These are phyloP conservation scores for Coemansia sp. DNA, from an alignment of 192 early-diverging fungal genomes.

Conservation along the genomic window DNA sequence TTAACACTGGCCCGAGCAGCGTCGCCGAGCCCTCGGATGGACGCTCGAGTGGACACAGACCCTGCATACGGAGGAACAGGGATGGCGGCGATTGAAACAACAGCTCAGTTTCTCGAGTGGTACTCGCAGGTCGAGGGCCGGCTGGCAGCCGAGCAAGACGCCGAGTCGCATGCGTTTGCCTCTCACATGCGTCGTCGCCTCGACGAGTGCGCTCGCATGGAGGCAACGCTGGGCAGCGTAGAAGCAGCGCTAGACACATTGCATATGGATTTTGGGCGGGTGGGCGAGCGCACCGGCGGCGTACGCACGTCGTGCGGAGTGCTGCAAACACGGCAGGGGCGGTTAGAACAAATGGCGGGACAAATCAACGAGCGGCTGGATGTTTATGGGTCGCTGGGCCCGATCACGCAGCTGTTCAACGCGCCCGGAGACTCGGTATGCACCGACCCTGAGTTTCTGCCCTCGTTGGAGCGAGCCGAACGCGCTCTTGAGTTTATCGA, in stretches of 20 bases:
- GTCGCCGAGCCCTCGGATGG: background rate
- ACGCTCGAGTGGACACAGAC: background rate
- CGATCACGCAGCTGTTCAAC: slow-evolving; percentile 74
- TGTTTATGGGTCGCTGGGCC: slow-evolving; percentile 86
- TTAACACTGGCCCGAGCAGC: slow-evolving; percentile 17
- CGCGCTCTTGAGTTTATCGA: slow-evolving; percentile 64
- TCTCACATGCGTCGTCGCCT: slow-evolving; percentile 14
- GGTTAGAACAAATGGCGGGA: slow-evolving; percentile 44
- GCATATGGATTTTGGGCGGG: slow-evolving; percentile 70
- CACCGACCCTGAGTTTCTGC: slow-evolving; percentile 73
- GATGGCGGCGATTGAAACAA: slow-evolving; percentile 69
- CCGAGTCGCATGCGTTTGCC: slow-evolving; percentile 81
- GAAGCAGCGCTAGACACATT: slow-evolving; percentile 63
- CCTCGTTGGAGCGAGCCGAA: slow-evolving; percentile 78
- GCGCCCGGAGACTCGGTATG: slow-evolving; percentile 84
- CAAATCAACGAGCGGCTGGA: slow-evolving; percentile 61
- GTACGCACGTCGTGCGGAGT: slow-evolving; percentile 80
- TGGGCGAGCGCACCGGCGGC: slow-evolving; percentile 71
- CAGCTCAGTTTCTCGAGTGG: slow-evolving; percentile 95
- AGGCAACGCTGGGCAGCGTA: slow-evolving; percentile 60
- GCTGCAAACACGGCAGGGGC: slow-evolving; percentile 60
- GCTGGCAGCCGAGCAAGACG: slow-evolving; percentile 74
- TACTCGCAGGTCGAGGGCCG: slow-evolving; percentile 75
- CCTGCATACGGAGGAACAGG: too few species aligned
- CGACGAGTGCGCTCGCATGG: slow-evolving; percentile 43